Evolutionary conservation across 1,139 yeast genomes (phyloP).

Genomic region (Candida sojae): DNA sequence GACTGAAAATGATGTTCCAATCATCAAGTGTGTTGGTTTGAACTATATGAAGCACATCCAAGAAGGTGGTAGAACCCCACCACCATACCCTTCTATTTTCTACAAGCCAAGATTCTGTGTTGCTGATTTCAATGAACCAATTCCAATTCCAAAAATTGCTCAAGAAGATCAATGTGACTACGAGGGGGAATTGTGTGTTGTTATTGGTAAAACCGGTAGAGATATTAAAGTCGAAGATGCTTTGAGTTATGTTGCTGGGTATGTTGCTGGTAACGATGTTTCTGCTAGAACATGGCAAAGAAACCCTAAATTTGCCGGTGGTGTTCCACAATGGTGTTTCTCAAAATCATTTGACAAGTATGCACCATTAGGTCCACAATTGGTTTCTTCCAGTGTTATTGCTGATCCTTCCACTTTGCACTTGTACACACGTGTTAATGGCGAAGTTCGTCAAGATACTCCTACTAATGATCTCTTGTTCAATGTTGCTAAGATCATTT

Average conservation of each 20-base stretch:
- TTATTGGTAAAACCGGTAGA: conserved; percentile 51
- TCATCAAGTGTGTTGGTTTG: conserved; percentile 40
- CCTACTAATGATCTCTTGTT: conserved; percentile 51
- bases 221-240: conserved; percentile 48
- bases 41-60: conserved; percentile 34
- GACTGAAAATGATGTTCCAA: conserved; percentile 29
- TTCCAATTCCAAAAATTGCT: conserved; percentile 44
- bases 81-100: conserved; percentile 50
- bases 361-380: conserved; percentile 56
- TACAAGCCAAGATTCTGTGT: conserved; percentile 46
- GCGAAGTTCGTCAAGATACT: conserved; percentile 34
- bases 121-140: conserved; percentile 37
- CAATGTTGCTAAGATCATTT: conserved; percentile 42
- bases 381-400: conserved; percentile 38
- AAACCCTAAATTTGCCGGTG: conserved; percentile 24
- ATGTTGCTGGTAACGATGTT: conserved; percentile 55
- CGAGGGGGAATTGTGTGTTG: conserved; percentile 56
- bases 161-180: conserved; percentile 44
- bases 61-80: conserved; percentile 31
- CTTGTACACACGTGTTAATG: conserved; percentile 36
- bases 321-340: conserved; percentile 52
- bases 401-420: conserved; percentile 37
- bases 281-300: conserved; percentile 57
- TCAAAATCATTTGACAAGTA: conserved; percentile 57
- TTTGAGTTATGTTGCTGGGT: conserved; percentile 49